Percentiles rank a stretch among this genome's conserved stretches.
Evolutionary conservation across 148 eudicot species (phyloP).

Genomic region (Fagopyrum tataricum): DNA sequence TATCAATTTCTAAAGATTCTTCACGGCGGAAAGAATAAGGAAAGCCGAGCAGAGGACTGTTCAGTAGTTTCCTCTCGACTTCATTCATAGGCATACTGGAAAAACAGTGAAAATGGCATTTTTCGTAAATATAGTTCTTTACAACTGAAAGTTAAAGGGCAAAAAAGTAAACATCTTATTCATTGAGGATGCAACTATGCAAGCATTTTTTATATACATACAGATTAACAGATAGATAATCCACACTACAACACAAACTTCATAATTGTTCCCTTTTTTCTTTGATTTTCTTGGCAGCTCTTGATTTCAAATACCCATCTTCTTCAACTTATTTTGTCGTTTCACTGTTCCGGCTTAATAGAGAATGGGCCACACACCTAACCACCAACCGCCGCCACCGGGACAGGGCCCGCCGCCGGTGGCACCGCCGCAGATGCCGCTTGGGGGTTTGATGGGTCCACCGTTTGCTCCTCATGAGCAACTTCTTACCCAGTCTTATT

Average conservation of each 20-base stretch:
- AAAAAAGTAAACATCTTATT: too few relatives aligned
- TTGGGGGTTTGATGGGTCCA: constrained; percentile 68
- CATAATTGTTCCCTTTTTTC: background rate
- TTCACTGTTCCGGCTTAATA: background rate
- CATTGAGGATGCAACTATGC: too few relatives aligned
- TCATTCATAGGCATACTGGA: too few relatives aligned
- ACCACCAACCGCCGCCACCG: constrained; percentile 24
- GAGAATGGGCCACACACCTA: background rate
- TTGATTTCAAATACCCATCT: background rate
- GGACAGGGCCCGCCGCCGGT: constrained; percentile 18
- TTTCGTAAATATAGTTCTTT: too few relatives aligned
- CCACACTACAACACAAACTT: background rate
- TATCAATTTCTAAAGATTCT: too few relatives aligned
- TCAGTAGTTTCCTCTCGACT: too few relatives aligned
- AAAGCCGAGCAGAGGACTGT: too few relatives aligned
- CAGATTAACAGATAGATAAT: too few relatives aligned
- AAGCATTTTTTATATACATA: too few relatives aligned
- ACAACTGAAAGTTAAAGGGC: too few relatives aligned
- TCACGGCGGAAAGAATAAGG: too few relatives aligned
- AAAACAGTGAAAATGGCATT: too few relatives aligned
- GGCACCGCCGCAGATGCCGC: constrained; percentile 28
- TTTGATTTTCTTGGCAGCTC: background rate
- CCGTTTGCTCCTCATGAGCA: constrained; percentile 66
- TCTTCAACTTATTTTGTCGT: background rate
- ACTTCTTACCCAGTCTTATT: constrained; percentile 59